phyloP scores from a whole-genome alignment of 352 stramenopile genomes.

The Phytophthora nicotianae region DNA sequence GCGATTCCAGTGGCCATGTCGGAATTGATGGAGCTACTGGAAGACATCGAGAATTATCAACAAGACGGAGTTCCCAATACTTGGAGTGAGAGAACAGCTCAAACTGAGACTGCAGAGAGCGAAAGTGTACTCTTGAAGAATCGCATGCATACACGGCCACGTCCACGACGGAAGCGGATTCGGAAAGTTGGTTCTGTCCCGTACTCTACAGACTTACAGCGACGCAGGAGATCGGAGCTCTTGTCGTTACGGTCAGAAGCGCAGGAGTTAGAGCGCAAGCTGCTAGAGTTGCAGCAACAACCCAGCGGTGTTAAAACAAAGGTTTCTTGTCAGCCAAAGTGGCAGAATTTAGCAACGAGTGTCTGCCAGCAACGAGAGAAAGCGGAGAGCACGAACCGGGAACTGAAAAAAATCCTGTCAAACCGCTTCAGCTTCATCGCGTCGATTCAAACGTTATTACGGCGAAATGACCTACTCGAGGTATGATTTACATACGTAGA shows the following conservation, averaged over 20 bases:
- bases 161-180: slow-evolving; percentile 15
- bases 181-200: slow-evolving; percentile 19
- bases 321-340: background rate
- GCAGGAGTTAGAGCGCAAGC: background rate
- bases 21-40: background rate
- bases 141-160: background rate
- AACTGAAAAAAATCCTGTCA: background rate
- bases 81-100: too few species aligned
- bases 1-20: background rate
- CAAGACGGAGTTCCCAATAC: background rate
- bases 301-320: background rate
- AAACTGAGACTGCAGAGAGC: too few species aligned
- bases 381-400: background rate
- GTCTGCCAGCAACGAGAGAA: background rate
- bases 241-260: background rate
- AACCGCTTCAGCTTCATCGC: background rate
- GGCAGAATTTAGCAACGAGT: background rate
- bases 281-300: background rate
- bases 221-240: background rate
- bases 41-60: background rate
- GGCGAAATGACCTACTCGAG: background rate
- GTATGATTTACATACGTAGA: background rate
- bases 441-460: background rate
- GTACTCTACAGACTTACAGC: slow-evolving; percentile 21
- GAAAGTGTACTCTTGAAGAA: background rate